Percentiles rank a stretch among this genome's conserved stretches.
Evolutionary conservation across 805 yeast genomes (phyloP).

Genomic region (Teunomyces panamensis): DNA sequence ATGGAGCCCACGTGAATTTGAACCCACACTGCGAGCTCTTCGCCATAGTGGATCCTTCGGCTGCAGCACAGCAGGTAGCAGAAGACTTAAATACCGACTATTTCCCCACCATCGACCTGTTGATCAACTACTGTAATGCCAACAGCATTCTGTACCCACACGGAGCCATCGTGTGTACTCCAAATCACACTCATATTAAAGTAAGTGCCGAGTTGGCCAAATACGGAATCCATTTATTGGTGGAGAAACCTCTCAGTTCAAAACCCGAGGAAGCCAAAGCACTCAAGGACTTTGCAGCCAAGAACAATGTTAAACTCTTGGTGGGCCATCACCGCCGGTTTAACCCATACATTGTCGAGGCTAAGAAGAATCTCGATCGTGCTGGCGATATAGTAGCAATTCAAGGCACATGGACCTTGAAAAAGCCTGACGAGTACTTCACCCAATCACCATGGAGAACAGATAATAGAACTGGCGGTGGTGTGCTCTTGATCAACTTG

Average conservation of each 20-base stretch:
- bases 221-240: slow-evolving; percentile 34
- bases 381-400: slow-evolving; percentile 35
- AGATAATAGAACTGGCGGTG: slow-evolving; percentile 34
- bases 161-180: slow-evolving; percentile 42
- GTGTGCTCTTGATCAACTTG: slow-evolving; percentile 38
- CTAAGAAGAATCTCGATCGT: slow-evolving; percentile 29
- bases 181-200: slow-evolving; percentile 39
- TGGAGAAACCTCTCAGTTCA: slow-evolving; percentile 41
- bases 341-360: slow-evolving; percentile 39
- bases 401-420: slow-evolving; percentile 41
- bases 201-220: slow-evolving; percentile 32
- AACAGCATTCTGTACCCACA: slow-evolving; percentile 25
- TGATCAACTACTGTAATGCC: slow-evolving; percentile 16
- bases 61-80: slow-evolving; percentile 18
- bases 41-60: slow-evolving; percentile 26
- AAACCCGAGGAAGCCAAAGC: slow-evolving; percentile 33
- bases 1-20: slow-evolving; percentile 20
- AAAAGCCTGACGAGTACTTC: slow-evolving; percentile 34
- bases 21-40: slow-evolving; percentile 19
- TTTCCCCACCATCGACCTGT: slow-evolving; percentile 17
- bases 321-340: slow-evolving; percentile 44
- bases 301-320: slow-evolving; percentile 27
- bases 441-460: slow-evolving; percentile 39
- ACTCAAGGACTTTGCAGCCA: slow-evolving; percentile 24
- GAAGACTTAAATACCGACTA: slow-evolving; percentile 13